Base-by-base conservation (phyloP, 1,284 basidiomycete genomes). In the Cryptococcus sp. region DNA sequence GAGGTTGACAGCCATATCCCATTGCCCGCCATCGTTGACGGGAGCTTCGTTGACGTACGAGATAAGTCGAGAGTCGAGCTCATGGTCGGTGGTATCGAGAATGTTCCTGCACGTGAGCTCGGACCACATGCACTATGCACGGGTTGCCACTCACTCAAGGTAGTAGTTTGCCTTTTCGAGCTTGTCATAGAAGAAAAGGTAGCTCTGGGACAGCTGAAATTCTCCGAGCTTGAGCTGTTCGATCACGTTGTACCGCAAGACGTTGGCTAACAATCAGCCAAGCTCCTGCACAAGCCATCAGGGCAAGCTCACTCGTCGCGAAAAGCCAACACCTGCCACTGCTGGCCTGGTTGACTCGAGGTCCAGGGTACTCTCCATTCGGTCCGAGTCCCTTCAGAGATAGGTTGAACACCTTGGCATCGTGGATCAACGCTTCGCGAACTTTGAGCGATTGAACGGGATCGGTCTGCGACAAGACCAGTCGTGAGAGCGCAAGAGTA, bases 131-230 rank as follows among this genome's bases (percentile, higher is more conserved):
- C 24, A 43, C 10, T 23, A 7, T 11, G 16, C 5, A 16, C 18
- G 16, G n/a, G n/a, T n/a, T 25, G 10, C 84, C 76, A 60, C 66
- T 53, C 35, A 66, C 74, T 97, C 93, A 22, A 97, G 82, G 72
- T 87, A 95, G 75, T 87, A 93, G 76, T 97, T 97, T 47, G 85
- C 79, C 74, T 95, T 95, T 77, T 95, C 92, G 44, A 95, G 79
- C 75, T 93, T 93, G 74, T 94, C 90, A 77, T 85, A 93, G 78
- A 94, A 92, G 79, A 88, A 92, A 18, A 92, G 77, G 73, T 94
- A 94, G 54, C 56, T 69, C 78, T 94, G 91, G 12, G 87, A 90
- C 23, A 93, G 81, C 74, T 95, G 82, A 71, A 95, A 93, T 42
- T 91, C 85, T 51, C 80, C 81, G 34, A 97, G 75, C 63, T 86